These are phyloP conservation scores for Catunica adiposa DNA, from an alignment of 2,329 filamentous ascomycete genomes.

Conservation along the genomic window DNA sequence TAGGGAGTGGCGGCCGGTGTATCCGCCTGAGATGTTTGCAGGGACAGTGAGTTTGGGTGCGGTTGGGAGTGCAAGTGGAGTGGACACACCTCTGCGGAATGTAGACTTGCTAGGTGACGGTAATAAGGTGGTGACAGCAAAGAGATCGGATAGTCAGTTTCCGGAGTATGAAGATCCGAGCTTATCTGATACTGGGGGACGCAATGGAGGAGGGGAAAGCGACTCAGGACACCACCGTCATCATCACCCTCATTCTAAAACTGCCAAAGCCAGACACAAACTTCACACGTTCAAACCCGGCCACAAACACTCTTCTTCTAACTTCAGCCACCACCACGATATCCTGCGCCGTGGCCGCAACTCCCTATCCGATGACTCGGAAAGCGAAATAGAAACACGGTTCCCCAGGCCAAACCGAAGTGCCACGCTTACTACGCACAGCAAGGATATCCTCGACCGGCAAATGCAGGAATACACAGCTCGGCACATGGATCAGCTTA, in stretches of 20 bases:
- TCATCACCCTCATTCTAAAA: slow-evolving; percentile 6
- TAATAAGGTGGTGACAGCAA: background rate
- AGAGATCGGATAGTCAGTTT: background rate
- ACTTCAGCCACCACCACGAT: slow-evolving; percentile 34
- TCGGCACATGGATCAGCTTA: slow-evolving; percentile 29
- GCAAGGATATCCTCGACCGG: slow-evolving; percentile 39
- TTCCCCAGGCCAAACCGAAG: slow-evolving; percentile 25
- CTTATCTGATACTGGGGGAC: no score
- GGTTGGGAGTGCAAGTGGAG: background rate
- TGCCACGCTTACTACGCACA: slow-evolving; percentile 31
- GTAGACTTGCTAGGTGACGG: background rate
- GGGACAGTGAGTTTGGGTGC: background rate
- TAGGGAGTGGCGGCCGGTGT: slow-evolving; percentile 57
- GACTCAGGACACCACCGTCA: slow-evolving; percentile 2
- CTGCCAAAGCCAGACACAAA: slow-evolving; percentile 10
- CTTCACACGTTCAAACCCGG: slow-evolving; percentile 13
- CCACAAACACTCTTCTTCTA: slow-evolving; percentile 35
- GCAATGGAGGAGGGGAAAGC: slow-evolving; percentile 7
- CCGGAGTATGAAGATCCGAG: background rate
- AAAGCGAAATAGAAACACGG: slow-evolving; percentile 33
- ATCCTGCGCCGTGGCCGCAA: slow-evolving; percentile 32
- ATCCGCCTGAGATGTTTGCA: slow-evolving; percentile 21
- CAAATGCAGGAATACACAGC: slow-evolving; percentile 46
- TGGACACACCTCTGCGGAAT: background rate
- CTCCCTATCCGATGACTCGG: slow-evolving; percentile 40